These are phyloP conservation scores for Tulasnella sp. DNA, from an alignment of 768 basidiomycete species.

Conservation along the genomic window DNA sequence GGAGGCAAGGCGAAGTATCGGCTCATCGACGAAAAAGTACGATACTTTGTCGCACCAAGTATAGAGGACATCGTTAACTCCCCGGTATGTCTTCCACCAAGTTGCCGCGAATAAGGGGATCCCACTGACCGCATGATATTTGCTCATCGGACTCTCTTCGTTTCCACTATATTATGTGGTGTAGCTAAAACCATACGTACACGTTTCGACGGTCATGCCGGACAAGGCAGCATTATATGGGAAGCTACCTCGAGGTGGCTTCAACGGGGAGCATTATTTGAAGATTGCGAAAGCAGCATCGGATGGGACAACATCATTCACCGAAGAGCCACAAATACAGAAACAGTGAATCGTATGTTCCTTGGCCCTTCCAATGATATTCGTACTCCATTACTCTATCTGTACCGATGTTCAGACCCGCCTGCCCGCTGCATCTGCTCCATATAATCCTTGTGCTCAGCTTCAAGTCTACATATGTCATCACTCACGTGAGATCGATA, in stretches of 20 bases:
- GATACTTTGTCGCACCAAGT: slow-evolving; percentile 74
- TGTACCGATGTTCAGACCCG: too few relatives aligned
- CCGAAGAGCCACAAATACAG: too few relatives aligned
- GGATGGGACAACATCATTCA: too few relatives aligned
- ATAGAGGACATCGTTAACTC: slow-evolving; percentile 48
- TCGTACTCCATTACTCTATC: too few relatives aligned
- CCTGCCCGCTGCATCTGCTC: too few relatives aligned
- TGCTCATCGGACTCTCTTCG: neutral
- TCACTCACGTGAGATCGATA: too few relatives aligned
- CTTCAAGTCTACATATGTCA: too few relatives aligned
- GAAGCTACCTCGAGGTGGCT: slow-evolving; percentile 22
- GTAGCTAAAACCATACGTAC: slow-evolving; percentile 65
- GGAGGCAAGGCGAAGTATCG: slow-evolving; percentile 65
- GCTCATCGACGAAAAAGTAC: slow-evolving; percentile 70
- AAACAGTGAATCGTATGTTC: too few relatives aligned
- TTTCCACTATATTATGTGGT: neutral
- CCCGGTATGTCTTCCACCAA: slow-evolving; percentile 32
- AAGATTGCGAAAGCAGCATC: slow-evolving; percentile 17
- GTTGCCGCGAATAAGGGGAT: slow-evolving; percentile 24
- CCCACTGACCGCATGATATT: neutral
- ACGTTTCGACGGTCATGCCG: slow-evolving; percentile 20
- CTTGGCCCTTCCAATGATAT: too few relatives aligned
- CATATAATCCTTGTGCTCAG: too few relatives aligned
- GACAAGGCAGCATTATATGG: slow-evolving; percentile 18
- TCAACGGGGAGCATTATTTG: slow-evolving; percentile 26